Percentiles rank a stretch among this genome's conserved stretches.
Conservation (phyloP, 805 yeast species). For the Kurtzmaniella fragi region DNA sequence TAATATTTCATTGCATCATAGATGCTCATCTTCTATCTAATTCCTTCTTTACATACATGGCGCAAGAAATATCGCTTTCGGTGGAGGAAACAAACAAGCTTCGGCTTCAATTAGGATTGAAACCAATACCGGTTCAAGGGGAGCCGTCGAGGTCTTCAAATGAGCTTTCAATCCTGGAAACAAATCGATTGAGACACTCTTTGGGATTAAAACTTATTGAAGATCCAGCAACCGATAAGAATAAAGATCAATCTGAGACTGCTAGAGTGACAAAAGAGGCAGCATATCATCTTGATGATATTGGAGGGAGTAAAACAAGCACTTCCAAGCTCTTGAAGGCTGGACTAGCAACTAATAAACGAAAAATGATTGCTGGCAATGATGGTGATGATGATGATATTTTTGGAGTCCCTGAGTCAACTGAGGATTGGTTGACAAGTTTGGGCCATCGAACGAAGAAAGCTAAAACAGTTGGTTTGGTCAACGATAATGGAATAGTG, state of each 20-base stretch:
- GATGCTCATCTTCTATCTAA: not conserved
- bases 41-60: slow-evolving; percentile 6
- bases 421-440: slow-evolving; percentile 40
- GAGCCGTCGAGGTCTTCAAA: no score
- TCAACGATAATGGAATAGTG: not conserved
- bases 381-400: slow-evolving; percentile 16
- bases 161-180: slow-evolving; percentile 30
- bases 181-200: slow-evolving; percentile 34
- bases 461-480: not conserved
- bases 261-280: no score
- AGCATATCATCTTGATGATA: no score
- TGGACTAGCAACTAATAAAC: slow-evolving; percentile 4
- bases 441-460: slow-evolving; percentile 14
- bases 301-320: no score
- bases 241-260: slow-evolving; percentile 1
- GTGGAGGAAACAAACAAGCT: slow-evolving; percentile 56
- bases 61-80: slow-evolving; percentile 23
- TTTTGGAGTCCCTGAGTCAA: slow-evolving; percentile 20
- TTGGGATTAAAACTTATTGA: slow-evolving; percentile 39
- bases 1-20: slow-evolving; percentile 1
- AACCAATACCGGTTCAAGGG: slow-evolving; percentile 35
- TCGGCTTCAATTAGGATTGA: slow-evolving; percentile 47
- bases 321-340: not conserved
- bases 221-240: slow-evolving; percentile 4
- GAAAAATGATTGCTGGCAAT: slow-evolving; percentile 12